Conservation (phyloP, 208 protist species). For the Leptomonas pyrrhocoris region DNA sequence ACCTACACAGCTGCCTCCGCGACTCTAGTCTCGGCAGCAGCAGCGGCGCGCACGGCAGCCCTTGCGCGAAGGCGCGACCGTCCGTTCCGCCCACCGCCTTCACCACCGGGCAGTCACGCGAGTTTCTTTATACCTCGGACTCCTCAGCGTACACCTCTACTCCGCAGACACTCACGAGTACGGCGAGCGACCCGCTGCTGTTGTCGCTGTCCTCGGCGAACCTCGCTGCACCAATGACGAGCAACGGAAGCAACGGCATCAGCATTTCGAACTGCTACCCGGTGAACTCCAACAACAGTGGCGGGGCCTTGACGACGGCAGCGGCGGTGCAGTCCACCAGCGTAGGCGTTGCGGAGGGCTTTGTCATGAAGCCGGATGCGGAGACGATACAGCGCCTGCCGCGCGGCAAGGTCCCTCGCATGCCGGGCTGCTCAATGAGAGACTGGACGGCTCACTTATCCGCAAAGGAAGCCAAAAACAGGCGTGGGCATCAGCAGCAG, state of each 20-base stretch:
- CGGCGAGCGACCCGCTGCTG: conserved; percentile 11
- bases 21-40: conserved; percentile 17
- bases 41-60: conserved; percentile 6
- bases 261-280: not conserved
- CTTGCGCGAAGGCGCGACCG: not conserved
- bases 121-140: conserved; percentile 10
- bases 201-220: conserved; percentile 20
- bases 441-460: conserved; percentile 45
- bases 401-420: conserved; percentile 27
- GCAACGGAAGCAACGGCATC: conserved; percentile 13
- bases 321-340: not conserved
- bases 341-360: not conserved
- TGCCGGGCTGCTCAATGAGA: conserved; percentile 45
- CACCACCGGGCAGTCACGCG: conserved; percentile 7
- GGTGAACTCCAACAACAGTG: not conserved
- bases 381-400: conserved; percentile 26
- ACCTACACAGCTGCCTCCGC: not conserved
- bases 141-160: conserved; percentile 17
- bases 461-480: conserved; percentile 15
- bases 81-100: not conserved
- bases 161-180: conserved; percentile 9
- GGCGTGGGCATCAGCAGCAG: conserved; percentile 16
- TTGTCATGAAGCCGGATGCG: conserved; percentile 28
- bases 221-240: conserved; percentile 22
- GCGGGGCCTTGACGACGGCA: not conserved